Evolutionary conservation across 2,329 filamentous ascomycete genomes (phyloP), one percentile per base, ranked within the genome.

Genomic region (Coniochaeta prunicola): DNA sequence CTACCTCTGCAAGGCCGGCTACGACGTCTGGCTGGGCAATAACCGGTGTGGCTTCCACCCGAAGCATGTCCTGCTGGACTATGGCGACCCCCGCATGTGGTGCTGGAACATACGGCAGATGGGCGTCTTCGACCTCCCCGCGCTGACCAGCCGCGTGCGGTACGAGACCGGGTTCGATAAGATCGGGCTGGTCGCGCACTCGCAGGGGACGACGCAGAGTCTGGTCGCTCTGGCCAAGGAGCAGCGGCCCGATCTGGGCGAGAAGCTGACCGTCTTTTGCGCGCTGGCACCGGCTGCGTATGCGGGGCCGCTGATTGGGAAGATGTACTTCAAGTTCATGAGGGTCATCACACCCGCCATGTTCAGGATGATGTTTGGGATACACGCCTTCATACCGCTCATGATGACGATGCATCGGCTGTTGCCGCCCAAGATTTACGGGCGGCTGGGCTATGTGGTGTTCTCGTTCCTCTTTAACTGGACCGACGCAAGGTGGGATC

Each of bases 101-200:
- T 86, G 87, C 42, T 97, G 93, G 93, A 96, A 96, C 64, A 96
- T 97, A 58, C 85, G 90, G 0, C 91, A 96, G 68, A 96, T 97
- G 89, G 93, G 92, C 3, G 87, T 92, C 1, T 85, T 96, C 69
- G 93, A 97, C 69, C 80, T 97, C 2, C 82, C 92, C 0, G 92
- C 92, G 0, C 80, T 97, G 34, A 82, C 89, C 1, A 90, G 88
- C 0, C 85, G 90, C 6, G 90, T 97, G 1, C 79, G 96, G 1
- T 81, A 80, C 40, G 89, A 96, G 73, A 97, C 92, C 0, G 87
- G 89, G 0, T 96, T 96, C 67, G 77, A 84, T 17, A 94, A 93
- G 70, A 78, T 96, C 4, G 92, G 88, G 0, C 81, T 97, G 1
- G 83, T 96, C 26, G 89, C 87, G 58, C 93, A 97, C 71, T 94